phyloP scores from a whole-genome alignment of 331 rosid species.

The Quercus lobata region DNA sequence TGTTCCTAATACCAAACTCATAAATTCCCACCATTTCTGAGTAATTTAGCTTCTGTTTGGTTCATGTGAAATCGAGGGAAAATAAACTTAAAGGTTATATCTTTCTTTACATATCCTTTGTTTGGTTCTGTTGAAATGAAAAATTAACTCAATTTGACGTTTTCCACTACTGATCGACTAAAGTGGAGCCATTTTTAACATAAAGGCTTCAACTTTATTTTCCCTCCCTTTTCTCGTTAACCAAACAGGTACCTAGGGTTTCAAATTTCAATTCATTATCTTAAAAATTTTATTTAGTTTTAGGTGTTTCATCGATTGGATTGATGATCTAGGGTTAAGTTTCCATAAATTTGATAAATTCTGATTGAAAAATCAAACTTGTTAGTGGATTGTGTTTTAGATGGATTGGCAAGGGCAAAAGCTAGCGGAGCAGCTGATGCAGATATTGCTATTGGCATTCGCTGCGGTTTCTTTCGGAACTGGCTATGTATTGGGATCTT shows the following conservation, averaged over 20 bases:
- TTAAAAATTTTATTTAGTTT: neutral
- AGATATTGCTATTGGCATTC: constrained; percentile 61
- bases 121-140: no score
- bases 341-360: neutral
- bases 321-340: neutral
- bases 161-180: neutral
- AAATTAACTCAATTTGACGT: neutral
- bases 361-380: neutral
- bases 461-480: constrained; percentile 55
- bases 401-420: constrained; percentile 99
- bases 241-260: neutral
- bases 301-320: neutral
- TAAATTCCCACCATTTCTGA: neutral
- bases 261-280: neutral
- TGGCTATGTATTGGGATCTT: constrained; percentile 65
- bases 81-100: no score
- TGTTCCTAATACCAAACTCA: neutral
- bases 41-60: neutral
- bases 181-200: no score
- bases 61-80: neutral
- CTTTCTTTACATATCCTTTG: no score
- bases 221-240: neutral
- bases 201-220: neutral
- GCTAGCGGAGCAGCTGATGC: constrained; percentile 93
- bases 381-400: constrained; percentile 17